These are phyloP conservation scores for Trichoderma koningiopsis DNA, from an alignment of 2,329 filamentous ascomycete genomes.

Conservation along the genomic window DNA sequence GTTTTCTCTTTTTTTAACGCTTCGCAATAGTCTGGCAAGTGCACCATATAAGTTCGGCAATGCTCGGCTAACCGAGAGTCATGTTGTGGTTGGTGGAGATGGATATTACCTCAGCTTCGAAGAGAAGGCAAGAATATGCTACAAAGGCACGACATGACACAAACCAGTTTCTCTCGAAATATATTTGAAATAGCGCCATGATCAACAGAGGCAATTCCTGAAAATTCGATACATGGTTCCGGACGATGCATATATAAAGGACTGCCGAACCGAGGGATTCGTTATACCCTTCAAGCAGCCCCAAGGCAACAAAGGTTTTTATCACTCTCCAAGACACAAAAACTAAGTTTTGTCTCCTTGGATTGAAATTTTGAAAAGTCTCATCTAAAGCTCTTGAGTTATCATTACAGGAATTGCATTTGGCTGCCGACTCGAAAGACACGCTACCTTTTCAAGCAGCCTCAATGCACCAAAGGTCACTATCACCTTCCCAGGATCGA, in stretches of 20 bases:
- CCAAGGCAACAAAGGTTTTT: background rate
- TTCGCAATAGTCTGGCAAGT: background rate
- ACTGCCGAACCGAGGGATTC: background rate
- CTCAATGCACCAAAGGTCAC: background rate
- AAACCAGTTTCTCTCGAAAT: background rate
- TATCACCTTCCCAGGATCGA: too few species aligned
- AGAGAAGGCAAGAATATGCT: background rate
- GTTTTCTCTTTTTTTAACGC: background rate
- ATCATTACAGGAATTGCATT: background rate
- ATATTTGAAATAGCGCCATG: background rate
- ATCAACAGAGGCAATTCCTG: background rate
- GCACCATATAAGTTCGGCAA: slow-evolving; percentile 11
- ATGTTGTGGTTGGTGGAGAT: background rate
- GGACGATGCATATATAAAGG: background rate
- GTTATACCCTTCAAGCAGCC: background rate
- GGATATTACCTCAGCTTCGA: background rate
- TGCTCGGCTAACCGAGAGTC: slow-evolving; percentile 23
- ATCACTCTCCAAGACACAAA: background rate
- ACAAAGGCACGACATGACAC: background rate
- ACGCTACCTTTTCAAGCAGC: background rate
- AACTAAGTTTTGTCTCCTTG: background rate
- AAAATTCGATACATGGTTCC: background rate
- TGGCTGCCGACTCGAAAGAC: background rate
- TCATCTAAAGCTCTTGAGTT: background rate
- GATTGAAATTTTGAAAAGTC: background rate